Conservation (phyloP, 2,329 filamentous ascomycete species). For the Neoscytalidium dimidiatum region DNA sequence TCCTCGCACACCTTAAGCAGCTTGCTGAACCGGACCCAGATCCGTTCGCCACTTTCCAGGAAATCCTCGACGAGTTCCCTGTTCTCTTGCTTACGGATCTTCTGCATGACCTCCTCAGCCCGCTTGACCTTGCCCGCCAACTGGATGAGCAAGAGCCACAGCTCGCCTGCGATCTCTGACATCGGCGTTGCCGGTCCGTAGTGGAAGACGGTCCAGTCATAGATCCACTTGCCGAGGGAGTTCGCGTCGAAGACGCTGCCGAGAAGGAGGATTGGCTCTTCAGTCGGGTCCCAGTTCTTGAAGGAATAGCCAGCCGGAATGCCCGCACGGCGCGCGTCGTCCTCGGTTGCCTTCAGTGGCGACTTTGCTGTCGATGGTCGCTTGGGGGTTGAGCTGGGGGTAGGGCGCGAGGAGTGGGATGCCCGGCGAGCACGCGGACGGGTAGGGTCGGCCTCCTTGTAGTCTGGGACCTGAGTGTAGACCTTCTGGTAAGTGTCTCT, state of each 20-base stretch:
- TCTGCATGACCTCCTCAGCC: constrained; percentile 73
- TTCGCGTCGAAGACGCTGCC: constrained; percentile 97
- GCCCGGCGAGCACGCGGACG: constrained; percentile 55
- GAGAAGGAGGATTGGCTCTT: constrained; percentile 90
- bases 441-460: constrained; percentile 43
- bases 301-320: constrained; percentile 90
- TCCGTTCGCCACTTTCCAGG: constrained; percentile 80
- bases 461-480: constrained; percentile 52
- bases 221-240: constrained; percentile 98
- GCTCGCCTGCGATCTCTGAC: constrained; percentile 86
- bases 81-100: constrained; percentile 72
- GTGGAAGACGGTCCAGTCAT: constrained; percentile 96
- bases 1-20: constrained; percentile 89
- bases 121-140: constrained; percentile 92
- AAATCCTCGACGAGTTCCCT: constrained; percentile 86
- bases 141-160: constrained; percentile 94
- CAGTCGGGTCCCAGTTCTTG: constrained; percentile 97
- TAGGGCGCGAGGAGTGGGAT: constrained; percentile 52
- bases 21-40: constrained; percentile 81
- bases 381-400: constrained; percentile 42
- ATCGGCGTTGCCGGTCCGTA: constrained; percentile 81
- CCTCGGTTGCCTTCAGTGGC: constrained; percentile 55
- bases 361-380: constrained; percentile 36
- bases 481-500: constrained; percentile 56
- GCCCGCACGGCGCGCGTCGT: constrained; percentile 62